Base-by-base conservation (phyloP, 169 alveolate species). In the Amoebophrya sp. region DNA sequence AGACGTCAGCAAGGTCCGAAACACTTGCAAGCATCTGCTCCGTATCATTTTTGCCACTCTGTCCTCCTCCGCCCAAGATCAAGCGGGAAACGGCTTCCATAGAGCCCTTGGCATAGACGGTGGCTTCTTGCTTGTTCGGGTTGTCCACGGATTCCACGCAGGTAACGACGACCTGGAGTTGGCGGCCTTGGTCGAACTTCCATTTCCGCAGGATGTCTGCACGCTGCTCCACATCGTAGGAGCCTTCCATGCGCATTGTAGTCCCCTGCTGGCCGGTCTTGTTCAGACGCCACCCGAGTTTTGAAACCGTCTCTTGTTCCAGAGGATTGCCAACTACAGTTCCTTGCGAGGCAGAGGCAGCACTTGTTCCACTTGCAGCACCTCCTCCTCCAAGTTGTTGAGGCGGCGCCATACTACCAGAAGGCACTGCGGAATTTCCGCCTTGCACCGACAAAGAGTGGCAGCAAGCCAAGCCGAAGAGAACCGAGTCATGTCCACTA, bases 131-230 rank as follows among this genome's bases (percentile, higher is more conserved):
- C 83, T 65, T 26, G 26, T 65, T 36, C 83, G 83, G 83, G 36
- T 26, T 6, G 38, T 12, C 33, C 83, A 65, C 36, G 83, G 18
- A 1, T 0, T 65, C 33, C 83, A 36, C n/a, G 83, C 83, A 65
- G 83, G 36, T 12, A 6, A 65, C 2, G 2, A 18, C 26, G 83
- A 65, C 83, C 83, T 65, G 83, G 38, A 65, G 26, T 36, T 65
- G 83, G 38, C 83, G 83, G 26, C 83, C n/a, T 26, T 65, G 83
- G 83, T 65, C 83, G 33, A 65, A 65, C 83, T 65, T 65, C 83
- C 83, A 65, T 36, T 65, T 65, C 39, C 83, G 83, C 33, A 65
- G 83, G 33, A 65, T 65, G 38, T 26, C 39, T 36, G 83, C 83
- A 29, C n/a, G 83, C 83, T 12, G 12, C 39, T 65, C 2, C 36